phyloP scores from a whole-genome alignment of 768 basidiomycete genomes.

The Amanita fuliginea region DNA sequence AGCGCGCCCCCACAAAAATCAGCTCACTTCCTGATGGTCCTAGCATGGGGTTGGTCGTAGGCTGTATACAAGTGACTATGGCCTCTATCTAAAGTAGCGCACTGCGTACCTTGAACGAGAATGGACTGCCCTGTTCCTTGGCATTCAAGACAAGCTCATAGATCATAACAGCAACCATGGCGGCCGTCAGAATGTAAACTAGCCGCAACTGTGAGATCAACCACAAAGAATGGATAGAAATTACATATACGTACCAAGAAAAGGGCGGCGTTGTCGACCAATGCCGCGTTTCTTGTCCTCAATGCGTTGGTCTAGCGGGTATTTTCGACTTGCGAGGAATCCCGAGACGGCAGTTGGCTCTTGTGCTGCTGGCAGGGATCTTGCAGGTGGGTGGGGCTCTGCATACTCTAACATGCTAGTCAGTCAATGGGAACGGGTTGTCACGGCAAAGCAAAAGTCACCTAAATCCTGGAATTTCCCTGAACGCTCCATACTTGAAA shows the following conservation, averaged over 20 bases:
- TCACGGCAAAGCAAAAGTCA: slow-evolving; percentile 14
- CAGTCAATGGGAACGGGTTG: not conserved
- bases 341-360: slow-evolving; percentile 28
- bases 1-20: slow-evolving; percentile 84
- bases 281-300: slow-evolving; percentile 82
- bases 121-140: slow-evolving; percentile 65
- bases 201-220: not conserved
- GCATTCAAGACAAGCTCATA: slow-evolving; percentile 75
- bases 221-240: not conserved
- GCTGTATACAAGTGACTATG: slow-evolving; percentile 27
- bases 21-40: slow-evolving; percentile 81
- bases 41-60: slow-evolving; percentile 80
- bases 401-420: slow-evolving; percentile 43
- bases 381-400: slow-evolving; percentile 31
- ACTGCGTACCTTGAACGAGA: slow-evolving; percentile 66
- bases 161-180: slow-evolving; percentile 71
- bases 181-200: slow-evolving; percentile 56
- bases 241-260: slow-evolving; percentile 49
- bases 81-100: not conserved
- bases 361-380: slow-evolving; percentile 18
- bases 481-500: slow-evolving; percentile 27
- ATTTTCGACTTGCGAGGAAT: slow-evolving; percentile 36
- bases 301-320: slow-evolving; percentile 71
- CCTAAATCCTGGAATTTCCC: slow-evolving; percentile 44
- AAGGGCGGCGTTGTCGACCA: slow-evolving; percentile 71